Conservation (phyloP, 2,329 filamentous ascomycete species). For the Monilinia fructigena region DNA sequence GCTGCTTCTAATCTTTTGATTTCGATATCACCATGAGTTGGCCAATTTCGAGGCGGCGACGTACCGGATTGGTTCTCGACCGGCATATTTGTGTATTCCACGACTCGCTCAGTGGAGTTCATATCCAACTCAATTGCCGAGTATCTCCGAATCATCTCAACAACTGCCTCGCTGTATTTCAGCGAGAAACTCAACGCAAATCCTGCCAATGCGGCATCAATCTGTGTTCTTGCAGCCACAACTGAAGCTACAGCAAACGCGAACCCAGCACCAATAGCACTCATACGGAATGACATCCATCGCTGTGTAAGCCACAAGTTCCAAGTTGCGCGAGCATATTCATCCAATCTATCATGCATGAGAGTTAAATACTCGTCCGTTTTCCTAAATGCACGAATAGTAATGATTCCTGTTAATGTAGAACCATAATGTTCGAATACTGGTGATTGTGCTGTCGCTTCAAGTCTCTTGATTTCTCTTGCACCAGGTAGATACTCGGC, state of each 20-base stretch:
- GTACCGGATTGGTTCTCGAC: no score
- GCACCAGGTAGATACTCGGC: conserved; percentile 66
- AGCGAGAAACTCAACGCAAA: conserved; percentile 74
- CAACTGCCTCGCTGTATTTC: conserved; percentile 61
- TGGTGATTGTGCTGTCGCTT: conserved; percentile 73
- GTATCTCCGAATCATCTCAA: conserved; percentile 47
- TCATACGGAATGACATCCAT: conserved; percentile 74
- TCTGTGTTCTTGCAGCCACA: conserved; percentile 58
- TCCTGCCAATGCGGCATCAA: conserved; percentile 69
- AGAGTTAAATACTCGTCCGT: conserved; percentile 60
- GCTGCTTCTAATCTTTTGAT: no score
- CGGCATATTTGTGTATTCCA: no score
- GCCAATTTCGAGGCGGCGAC: no score
- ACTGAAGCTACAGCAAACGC: conserved; percentile 62
- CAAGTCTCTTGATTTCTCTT: conserved; percentile 72
- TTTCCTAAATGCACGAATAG: conserved; percentile 74
- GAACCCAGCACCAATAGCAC: conserved; percentile 66
- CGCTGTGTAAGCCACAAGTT: conserved; percentile 71
- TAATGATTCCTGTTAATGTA: conserved; percentile 68
- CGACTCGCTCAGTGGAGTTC: no score
- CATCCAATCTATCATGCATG: conserved; percentile 69
- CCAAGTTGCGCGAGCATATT: conserved; percentile 63
- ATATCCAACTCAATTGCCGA: no score
- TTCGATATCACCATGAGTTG: no score
- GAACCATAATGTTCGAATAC: conserved; percentile 78